Conservation (phyloP, 495 filamentous ascomycete genomes). For the Amniculicola lignicola region DNA sequence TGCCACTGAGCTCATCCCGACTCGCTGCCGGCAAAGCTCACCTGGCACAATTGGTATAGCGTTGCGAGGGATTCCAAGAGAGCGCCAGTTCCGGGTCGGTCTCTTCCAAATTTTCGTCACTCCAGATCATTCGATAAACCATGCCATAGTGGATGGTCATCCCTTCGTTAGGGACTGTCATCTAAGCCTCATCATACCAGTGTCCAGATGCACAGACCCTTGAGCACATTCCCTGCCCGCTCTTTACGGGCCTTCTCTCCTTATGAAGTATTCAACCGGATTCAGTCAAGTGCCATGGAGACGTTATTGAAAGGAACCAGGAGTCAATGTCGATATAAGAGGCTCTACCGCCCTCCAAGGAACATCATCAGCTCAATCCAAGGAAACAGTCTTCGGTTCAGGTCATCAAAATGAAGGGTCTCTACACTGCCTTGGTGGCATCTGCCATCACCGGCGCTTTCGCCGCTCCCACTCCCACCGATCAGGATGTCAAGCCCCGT, state of each 20-base stretch:
- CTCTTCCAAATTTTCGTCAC: constrained; percentile 8
- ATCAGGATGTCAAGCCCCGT: constrained; percentile 20
- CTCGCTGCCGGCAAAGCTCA: neutral
- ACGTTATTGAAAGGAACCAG: constrained; percentile 3
- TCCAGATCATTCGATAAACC: constrained; percentile 20
- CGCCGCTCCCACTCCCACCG: constrained; percentile 27
- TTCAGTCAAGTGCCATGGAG: constrained; percentile 9
- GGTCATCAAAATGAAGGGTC: constrained; percentile 30
- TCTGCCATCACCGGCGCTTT: constrained; percentile 29
- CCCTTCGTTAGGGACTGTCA: constrained; percentile 22
- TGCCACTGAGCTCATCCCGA: constrained; percentile 1
- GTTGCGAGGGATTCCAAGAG: constrained; percentile 13
- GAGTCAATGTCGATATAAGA: constrained; percentile 28
- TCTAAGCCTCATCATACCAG: constrained; percentile 31
- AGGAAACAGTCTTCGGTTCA: constrained; percentile 1
- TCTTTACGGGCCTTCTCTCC: constrained; percentile 34
- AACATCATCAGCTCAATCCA: constrained; percentile 14
- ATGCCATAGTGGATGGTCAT: constrained; percentile 24
- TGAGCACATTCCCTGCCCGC: constrained; percentile 29
- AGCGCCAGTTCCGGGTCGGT: constrained; percentile 20
- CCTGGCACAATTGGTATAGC: neutral
- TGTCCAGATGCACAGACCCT: constrained; percentile 25
- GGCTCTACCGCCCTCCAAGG: constrained; percentile 6
- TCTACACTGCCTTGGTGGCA: constrained; percentile 30
- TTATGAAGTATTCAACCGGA: constrained; percentile 18